Evolutionary conservation across 1,139 yeast genomes (phyloP).

Genomic region (Sugiyamaella paludigena): DNA sequence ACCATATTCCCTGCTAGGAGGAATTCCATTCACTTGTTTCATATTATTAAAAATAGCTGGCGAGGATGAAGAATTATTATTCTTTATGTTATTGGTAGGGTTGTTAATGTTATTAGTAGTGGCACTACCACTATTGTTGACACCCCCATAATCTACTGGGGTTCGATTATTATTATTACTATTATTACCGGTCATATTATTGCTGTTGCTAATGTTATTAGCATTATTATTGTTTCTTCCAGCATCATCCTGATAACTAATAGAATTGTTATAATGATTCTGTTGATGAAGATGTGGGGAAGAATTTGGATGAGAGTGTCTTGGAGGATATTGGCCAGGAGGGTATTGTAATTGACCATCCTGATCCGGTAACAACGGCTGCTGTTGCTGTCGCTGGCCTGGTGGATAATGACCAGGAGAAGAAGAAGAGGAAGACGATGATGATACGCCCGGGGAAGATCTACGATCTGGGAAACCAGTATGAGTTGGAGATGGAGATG

Average conservation of each 20-base stretch:
- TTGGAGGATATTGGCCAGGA: neutral
- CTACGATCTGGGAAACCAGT: neutral
- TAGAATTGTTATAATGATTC: neutral
- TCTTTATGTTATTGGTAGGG: too few species aligned
- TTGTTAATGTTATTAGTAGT: too few species aligned
- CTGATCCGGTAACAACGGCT: neutral
- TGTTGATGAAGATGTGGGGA: neutral
- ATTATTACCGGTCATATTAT: too few species aligned
- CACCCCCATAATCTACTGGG: too few species aligned
- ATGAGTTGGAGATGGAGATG: neutral
- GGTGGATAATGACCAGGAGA: neutral
- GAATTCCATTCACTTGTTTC: conserved; percentile 1
- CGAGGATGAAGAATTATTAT: too few species aligned
- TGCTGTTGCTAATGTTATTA: too few species aligned
- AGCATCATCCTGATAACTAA: conserved; percentile 1
- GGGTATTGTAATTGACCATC: neutral
- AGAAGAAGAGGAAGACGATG: neutral
- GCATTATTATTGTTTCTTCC: neutral
- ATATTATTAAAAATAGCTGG: too few species aligned
- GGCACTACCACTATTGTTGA: too few species aligned
- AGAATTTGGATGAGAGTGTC: too few species aligned
- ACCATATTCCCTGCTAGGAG: too few species aligned
- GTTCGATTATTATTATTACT: too few species aligned
- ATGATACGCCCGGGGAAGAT: neutral
- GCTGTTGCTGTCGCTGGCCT: neutral